Evolutionary conservation across 2,329 filamentous ascomycete species (phyloP).

Genomic region (Dactylella cylindrospora): DNA sequence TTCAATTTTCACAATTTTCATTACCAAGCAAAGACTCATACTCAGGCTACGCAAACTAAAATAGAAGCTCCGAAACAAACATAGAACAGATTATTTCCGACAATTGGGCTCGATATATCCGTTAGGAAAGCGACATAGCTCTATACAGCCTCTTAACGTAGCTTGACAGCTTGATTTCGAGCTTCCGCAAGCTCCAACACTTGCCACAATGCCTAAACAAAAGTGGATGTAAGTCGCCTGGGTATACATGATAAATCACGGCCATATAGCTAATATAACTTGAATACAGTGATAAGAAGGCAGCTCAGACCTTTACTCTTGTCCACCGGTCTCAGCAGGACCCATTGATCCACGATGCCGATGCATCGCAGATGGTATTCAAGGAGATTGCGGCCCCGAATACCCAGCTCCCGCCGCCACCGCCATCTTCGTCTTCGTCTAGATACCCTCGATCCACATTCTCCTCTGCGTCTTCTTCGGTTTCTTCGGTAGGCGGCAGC

Average conservation of each 20-base stretch:
- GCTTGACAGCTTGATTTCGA: slow-evolving; percentile 7
- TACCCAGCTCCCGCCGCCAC: slow-evolving; percentile 50
- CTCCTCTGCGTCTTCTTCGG: slow-evolving; percentile 51
- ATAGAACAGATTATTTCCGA: slow-evolving; percentile 7
- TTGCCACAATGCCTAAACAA: slow-evolving; percentile 68
- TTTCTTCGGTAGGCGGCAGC: slow-evolving; percentile 55
- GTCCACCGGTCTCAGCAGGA: slow-evolving; percentile 97
- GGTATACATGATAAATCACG: slow-evolving; percentile 5
- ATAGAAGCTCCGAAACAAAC: no score
- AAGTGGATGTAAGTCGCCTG: slow-evolving; percentile 68
- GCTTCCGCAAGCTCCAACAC: slow-evolving; percentile 31
- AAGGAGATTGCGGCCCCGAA: slow-evolving; percentile 62
- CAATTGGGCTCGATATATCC: slow-evolving; percentile 6
- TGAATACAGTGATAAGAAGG: slow-evolving; percentile 74
- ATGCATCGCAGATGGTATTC: slow-evolving; percentile 86
- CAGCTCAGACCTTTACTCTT: slow-evolving; percentile 86
- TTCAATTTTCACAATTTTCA: slow-evolving; percentile 14
- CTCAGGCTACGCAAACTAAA: no score
- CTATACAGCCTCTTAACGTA: no score
- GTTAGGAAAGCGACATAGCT: slow-evolving; percentile 4
- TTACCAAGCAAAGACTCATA: slow-evolving; percentile 20
- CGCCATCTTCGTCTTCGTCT: not conserved
- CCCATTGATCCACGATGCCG: slow-evolving; percentile 88
- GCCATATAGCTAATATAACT: slow-evolving; percentile 5
- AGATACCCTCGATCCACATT: slow-evolving; percentile 19